A percentile compares a stretch with the other conserved stretches of the same genome.
Evolutionary conservation across 2,329 filamentous ascomycete species (phyloP).

Genomic region (Hypoxylon sp.): DNA sequence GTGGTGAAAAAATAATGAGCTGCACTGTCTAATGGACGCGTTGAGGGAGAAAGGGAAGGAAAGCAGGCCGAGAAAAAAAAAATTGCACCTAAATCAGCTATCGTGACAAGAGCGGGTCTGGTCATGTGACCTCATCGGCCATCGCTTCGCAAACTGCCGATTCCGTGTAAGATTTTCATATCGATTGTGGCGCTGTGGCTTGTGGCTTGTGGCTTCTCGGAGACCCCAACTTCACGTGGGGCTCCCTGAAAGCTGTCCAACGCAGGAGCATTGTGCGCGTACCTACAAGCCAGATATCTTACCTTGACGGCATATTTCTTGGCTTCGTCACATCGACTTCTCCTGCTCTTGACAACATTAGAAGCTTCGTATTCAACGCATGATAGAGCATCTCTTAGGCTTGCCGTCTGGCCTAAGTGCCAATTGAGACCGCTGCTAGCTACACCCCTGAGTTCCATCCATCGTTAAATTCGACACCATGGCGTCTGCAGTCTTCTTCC

Average conservation of each 20-base stretch:
- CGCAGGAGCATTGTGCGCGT: constrained; percentile 18
- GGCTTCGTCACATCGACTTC: constrained; percentile 9
- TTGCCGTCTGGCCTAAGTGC: constrained; percentile 42
- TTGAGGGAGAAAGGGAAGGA: constrained; percentile 58
- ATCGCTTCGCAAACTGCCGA: too few relatives aligned
- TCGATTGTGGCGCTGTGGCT: not conserved
- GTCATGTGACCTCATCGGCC: constrained; percentile 43
- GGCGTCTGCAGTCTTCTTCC: constrained; percentile 98
- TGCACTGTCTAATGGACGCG: constrained; percentile 90
- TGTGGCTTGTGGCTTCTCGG: constrained; percentile 28
- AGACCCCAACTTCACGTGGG: constrained; percentile 22
- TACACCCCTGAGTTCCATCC: constrained; percentile 39
- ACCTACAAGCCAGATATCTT: constrained; percentile 18
- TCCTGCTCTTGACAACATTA: constrained; percentile 5
- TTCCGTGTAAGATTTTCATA: not conserved
- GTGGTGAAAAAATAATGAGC: constrained; percentile 67
- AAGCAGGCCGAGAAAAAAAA: constrained; percentile 2
- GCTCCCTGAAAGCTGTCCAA: constrained; percentile 27
- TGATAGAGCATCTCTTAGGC: constrained; percentile 27
- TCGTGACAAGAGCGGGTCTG: constrained; percentile 31
- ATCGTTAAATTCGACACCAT: constrained; percentile 61
- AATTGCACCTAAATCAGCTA: constrained; percentile 30
- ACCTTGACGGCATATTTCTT: constrained; percentile 18
- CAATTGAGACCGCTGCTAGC: constrained; percentile 41
- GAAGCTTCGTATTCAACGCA: constrained; percentile 29